Conservation (phyloP, 306 rosid genomes). For the Glycine tomentella region DNA sequence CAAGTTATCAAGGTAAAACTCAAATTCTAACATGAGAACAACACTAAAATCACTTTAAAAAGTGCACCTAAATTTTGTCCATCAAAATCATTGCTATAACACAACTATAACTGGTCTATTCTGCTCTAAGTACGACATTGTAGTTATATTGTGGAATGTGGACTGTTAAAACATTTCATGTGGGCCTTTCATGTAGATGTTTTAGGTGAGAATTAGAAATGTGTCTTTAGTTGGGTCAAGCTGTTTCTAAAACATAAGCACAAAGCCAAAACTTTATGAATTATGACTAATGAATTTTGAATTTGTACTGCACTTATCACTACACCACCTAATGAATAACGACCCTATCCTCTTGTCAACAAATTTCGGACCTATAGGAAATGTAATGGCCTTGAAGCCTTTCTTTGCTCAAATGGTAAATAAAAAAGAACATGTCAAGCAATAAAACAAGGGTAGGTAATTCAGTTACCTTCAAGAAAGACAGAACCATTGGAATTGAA, state of each 20-base stretch:
- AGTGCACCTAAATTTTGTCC: not conserved
- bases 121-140: constrained; percentile 16
- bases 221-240: constrained; percentile 28
- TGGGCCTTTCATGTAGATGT: constrained; percentile 40
- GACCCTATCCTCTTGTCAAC: not conserved
- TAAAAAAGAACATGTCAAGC: constrained; percentile 28
- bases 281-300: constrained; percentile 19
- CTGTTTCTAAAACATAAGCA: constrained; percentile 32
- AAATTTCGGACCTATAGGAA: constrained; percentile 5
- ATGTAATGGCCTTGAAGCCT: not conserved
- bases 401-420: constrained; percentile 21
- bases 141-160: not conserved
- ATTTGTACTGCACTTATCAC: constrained; percentile 7
- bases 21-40: not conserved
- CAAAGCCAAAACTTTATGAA: constrained; percentile 2
- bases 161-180: constrained; percentile 28
- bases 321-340: not conserved
- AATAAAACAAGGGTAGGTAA: not conserved
- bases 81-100: not conserved
- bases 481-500: constrained; percentile 89
- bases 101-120: not conserved
- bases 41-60: not conserved
- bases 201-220: constrained; percentile 32
- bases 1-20: not conserved
- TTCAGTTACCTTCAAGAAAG: constrained; percentile 77